Conservation (phyloP, 768 basidiomycete genomes). For the Phaeotremella fagi region DNA sequence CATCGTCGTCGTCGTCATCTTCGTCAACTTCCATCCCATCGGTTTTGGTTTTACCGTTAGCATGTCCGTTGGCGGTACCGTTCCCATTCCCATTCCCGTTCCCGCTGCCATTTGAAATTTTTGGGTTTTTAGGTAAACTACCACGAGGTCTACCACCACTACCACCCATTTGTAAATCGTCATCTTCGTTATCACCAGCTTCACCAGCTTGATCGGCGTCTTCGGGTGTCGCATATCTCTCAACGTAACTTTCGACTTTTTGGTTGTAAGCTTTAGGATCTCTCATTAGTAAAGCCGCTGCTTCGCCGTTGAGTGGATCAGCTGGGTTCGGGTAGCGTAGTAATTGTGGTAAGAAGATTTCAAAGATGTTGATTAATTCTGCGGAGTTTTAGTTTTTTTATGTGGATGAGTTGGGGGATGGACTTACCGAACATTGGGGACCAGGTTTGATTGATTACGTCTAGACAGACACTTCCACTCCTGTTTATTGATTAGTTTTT, state of each 20-base stretch:
- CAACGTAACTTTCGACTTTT: conserved; percentile 97
- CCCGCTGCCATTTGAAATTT: conserved; percentile 9
- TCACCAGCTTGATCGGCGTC: conserved; percentile 70
- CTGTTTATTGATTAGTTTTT: conserved; percentile 53
- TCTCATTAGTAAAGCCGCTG: conserved; percentile 92
- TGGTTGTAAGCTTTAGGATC: conserved; percentile 93
- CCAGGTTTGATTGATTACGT: conserved; percentile 99
- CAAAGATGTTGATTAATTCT: conserved; percentile 99
- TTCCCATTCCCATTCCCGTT: conserved; percentile 8
- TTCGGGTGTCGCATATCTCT: conserved; percentile 85
- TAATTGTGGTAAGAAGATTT: conserved; percentile 94
- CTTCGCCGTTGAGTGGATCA: conserved; percentile 96
- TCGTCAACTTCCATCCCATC: conserved; percentile 6
- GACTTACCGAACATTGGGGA: conserved; percentile 97
- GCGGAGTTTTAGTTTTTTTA: too few relatives aligned
- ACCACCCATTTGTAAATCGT: conserved; percentile 47
- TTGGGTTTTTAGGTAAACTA: background rate
- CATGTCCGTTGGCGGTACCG: conserved; percentile 5
- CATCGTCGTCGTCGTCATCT: conserved; percentile 60
- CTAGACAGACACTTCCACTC: conserved; percentile 95
- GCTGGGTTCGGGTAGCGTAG: conserved; percentile 97
- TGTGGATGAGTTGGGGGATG: too few relatives aligned
- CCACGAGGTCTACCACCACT: background rate
- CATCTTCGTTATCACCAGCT: conserved; percentile 54
- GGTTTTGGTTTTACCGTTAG: background rate